phyloP scores from a whole-genome alignment of 257 asterid genomes.

The Misopates orontium region DNA sequence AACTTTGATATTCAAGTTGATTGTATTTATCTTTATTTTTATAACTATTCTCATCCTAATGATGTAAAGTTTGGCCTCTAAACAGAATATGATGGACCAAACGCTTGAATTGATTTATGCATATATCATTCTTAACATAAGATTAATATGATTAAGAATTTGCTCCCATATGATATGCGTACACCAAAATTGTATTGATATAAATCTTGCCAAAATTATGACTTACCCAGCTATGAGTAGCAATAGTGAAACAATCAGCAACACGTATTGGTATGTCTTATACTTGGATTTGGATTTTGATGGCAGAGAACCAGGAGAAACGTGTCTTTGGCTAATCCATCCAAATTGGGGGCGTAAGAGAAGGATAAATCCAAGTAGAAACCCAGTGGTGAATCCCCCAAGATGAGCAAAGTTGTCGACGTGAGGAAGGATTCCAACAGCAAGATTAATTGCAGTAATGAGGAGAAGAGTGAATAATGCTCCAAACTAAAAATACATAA shows the following conservation, averaged over 20 bases:
- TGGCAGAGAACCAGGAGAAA: constrained; percentile 37
- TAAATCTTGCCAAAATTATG: background rate
- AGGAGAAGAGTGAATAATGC: constrained; percentile 59
- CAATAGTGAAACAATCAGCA: constrained; percentile 42
- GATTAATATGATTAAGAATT: too few relatives aligned
- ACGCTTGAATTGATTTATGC: too few relatives aligned
- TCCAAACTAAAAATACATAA: constrained; percentile 39
- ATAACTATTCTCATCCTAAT: too few relatives aligned
- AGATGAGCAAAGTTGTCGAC: constrained; percentile 96
- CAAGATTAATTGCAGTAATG: constrained; percentile 70
- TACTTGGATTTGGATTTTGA: constrained; percentile 56
- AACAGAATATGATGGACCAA: too few relatives aligned
- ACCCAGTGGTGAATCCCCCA: constrained; percentile 86
- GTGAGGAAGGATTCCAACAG: constrained; percentile 94
- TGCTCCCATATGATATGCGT: too few relatives aligned
- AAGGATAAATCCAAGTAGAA: constrained; percentile 74
- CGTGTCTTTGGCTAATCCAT: constrained; percentile 44
- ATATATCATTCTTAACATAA: too few relatives aligned
- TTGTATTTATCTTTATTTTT: too few relatives aligned
- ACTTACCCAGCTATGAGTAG: constrained; percentile 54
- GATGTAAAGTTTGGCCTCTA: too few relatives aligned
- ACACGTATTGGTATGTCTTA: constrained; percentile 60
- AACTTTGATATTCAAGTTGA: too few relatives aligned
- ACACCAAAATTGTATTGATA: too few relatives aligned
- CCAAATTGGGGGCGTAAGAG: constrained; percentile 85